Percentiles rank a stretch among this genome's conserved stretches.
Evolutionary conservation across 371 early-diverging fungal species (phyloP).

Genomic region (Zopfochytrium polystomum): DNA sequence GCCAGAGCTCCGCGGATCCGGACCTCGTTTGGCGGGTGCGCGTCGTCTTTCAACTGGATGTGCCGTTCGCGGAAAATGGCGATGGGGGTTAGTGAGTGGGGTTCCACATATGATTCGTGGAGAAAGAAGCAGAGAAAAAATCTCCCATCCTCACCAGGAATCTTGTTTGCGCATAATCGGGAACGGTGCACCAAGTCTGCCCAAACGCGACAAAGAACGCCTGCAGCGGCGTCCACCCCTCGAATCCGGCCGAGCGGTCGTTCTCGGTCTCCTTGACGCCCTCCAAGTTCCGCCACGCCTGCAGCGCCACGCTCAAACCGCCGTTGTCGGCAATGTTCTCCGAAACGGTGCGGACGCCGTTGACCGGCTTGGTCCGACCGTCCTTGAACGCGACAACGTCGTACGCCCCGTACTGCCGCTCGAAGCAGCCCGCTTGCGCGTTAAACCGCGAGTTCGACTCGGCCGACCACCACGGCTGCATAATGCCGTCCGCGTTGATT

Average conservation of each 20-base stretch:
- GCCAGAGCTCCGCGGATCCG: slow-evolving; percentile 64
- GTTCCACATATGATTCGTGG: too few species aligned
- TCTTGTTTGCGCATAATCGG: neutral
- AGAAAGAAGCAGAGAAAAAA: too few species aligned
- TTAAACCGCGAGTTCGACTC: slow-evolving; percentile 49
- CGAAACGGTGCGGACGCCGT: too few species aligned
- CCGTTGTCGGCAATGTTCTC: slow-evolving; percentile 78
- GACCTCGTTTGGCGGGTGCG: slow-evolving; percentile 47
- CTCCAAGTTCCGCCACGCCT: slow-evolving; percentile 41
- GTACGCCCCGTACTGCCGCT: slow-evolving; percentile 60
- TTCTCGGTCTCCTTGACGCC: slow-evolving; percentile 21
- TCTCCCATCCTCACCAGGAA: slow-evolving; percentile 27
- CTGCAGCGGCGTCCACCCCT: neutral
- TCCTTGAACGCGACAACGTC: slow-evolving; percentile 39
- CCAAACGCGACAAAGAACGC: slow-evolving; percentile 1
- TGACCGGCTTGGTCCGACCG: too few species aligned
- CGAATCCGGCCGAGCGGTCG: neutral
- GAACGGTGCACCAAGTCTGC: slow-evolving; percentile 10
- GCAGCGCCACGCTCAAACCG: slow-evolving; percentile 46
- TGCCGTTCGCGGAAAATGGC: too few species aligned
- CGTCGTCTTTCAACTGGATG: too few species aligned
- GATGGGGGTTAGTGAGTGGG: too few species aligned
- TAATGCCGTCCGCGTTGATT: slow-evolving; percentile 47
- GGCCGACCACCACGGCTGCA: slow-evolving; percentile 66
- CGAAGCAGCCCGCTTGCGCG: slow-evolving; percentile 55